Evolutionary conservation across 163 green algal species (phyloP).

Genomic region (Scenedesmus sp.): DNA sequence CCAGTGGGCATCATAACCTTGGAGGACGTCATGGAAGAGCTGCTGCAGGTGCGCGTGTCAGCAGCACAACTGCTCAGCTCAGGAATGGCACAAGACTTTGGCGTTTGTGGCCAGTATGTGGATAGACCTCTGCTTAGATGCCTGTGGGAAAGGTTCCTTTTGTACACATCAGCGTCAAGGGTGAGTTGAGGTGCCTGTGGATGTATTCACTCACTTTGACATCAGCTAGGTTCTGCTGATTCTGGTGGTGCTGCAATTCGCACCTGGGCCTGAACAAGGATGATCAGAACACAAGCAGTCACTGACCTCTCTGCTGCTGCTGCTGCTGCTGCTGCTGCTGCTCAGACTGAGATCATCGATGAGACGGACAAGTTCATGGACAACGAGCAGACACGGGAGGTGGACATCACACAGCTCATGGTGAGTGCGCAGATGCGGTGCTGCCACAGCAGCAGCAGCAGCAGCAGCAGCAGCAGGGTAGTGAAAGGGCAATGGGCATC

Average conservation of each 20-base stretch:
- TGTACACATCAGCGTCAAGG: no score
- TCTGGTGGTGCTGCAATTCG: neutral
- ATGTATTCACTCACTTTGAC: slow-evolving; percentile 57
- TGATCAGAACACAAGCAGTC: no score
- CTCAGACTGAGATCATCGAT: slow-evolving; percentile 65
- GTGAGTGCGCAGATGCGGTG: neutral
- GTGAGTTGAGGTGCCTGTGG: slow-evolving; percentile 28
- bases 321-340: neutral
- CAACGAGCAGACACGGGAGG: slow-evolving; percentile 57
- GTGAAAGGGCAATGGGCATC: no score
- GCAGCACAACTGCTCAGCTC: no score
- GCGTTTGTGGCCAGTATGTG: no score
- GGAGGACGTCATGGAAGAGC: slow-evolving; percentile 61
- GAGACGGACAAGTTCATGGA: slow-evolving; percentile 67
- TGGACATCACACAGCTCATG: slow-evolving; percentile 68
- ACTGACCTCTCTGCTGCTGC: neutral
- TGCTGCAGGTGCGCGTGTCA: slow-evolving; percentile 47
- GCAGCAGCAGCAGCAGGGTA: no score
- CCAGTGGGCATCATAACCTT: slow-evolving; percentile 59
- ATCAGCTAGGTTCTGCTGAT: slow-evolving; percentile 52
- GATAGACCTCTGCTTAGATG: no score
- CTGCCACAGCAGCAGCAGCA: no score
- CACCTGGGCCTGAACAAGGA: no score
- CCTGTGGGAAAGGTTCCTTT: no score
- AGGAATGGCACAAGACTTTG: no score